Percentiles rank a stretch among this genome's conserved stretches.
Evolutionary conservation across 2,329 filamentous ascomycete genomes (phyloP).

Genomic region (Dactylellina parvicollis): DNA sequence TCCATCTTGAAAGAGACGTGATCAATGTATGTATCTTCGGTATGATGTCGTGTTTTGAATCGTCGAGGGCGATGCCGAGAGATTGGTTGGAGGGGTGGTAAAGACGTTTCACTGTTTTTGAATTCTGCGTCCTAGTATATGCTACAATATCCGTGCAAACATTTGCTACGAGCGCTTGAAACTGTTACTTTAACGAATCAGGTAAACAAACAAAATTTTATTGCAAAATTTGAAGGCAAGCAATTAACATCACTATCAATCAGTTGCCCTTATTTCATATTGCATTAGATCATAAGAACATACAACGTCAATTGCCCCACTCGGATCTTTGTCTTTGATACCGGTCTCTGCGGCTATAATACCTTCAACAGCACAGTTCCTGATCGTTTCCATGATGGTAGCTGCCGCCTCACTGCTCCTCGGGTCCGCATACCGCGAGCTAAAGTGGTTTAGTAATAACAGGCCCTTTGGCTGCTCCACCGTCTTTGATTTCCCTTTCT

Average conservation of each 20-base stretch:
- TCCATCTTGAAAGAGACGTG: neutral
- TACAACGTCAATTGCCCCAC: slow-evolving; percentile 16
- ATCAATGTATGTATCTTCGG: neutral
- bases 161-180: neutral
- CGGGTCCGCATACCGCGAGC: slow-evolving; percentile 56
- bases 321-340: neutral
- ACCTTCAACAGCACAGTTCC: slow-evolving; percentile 1
- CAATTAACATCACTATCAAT: slow-evolving; percentile 8
- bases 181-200: too few relatives aligned
- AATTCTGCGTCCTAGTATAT: neutral
- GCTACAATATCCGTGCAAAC: neutral
- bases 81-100: neutral
- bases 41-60: slow-evolving; percentile 6
- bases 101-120: neutral
- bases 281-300: slow-evolving; percentile 48
- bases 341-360: neutral
- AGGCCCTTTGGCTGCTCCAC: slow-evolving; percentile 33
- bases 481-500: slow-evolving; percentile 32
- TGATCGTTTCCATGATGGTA: slow-evolving; percentile 25
- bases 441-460: slow-evolving; percentile 58
- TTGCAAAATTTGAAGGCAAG: too few relatives aligned
- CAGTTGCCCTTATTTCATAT: slow-evolving; percentile 35
- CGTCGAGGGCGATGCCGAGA: slow-evolving; percentile 7
- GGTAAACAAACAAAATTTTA: too few relatives aligned
- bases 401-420: slow-evolving; percentile 28